A percentile compares a stretch with the other conserved stretches of the same genome.
Evolutionary conservation across 2,329 filamentous ascomycete genomes (phyloP).

Genomic region (Aspergillus viridinutans): DNA sequence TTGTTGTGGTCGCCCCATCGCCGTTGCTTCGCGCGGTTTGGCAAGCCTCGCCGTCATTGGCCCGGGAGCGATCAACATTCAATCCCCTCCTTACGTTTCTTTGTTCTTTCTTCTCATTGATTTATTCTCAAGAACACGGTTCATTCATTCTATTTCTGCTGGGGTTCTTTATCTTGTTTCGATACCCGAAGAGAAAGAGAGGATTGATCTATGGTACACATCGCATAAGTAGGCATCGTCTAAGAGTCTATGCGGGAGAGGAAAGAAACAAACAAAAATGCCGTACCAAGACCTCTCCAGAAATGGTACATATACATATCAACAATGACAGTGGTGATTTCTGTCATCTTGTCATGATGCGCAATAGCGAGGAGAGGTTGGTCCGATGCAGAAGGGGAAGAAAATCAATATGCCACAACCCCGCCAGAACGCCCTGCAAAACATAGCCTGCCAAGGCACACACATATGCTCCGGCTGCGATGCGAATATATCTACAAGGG

Average conservation of each 20-base stretch:
- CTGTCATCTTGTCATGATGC: neutral
- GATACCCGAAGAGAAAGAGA: neutral
- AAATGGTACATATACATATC: constrained; percentile 4
- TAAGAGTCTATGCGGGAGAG: constrained; percentile 7
- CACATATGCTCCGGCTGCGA: constrained; percentile 2
- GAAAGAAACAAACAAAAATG: neutral
- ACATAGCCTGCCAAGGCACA: constrained; percentile 20
- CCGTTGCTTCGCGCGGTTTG: neutral
- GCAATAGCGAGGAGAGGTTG: neutral
- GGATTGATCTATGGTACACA: neutral
- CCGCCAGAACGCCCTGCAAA: constrained; percentile 14
- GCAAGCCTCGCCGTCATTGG: neutral
- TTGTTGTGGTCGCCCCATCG: neutral
- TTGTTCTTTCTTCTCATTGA: constrained; percentile 1
- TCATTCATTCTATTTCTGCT: neutral
- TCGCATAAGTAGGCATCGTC: constrained; percentile 2
- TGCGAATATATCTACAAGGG: constrained; percentile 8
- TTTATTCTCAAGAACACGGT: neutral
- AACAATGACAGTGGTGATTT: constrained; percentile 2
- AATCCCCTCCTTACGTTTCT: neutral
- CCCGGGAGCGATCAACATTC: neutral
- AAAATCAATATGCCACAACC: constrained; percentile 8
- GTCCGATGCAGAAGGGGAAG: neutral
- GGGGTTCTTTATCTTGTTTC: neutral
- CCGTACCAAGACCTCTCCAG: constrained; percentile 4